Evolutionary conservation across 306 rosid genomes (phyloP), one percentile per base, ranked within the genome.

Genomic region (Corylus avellana): DNA sequence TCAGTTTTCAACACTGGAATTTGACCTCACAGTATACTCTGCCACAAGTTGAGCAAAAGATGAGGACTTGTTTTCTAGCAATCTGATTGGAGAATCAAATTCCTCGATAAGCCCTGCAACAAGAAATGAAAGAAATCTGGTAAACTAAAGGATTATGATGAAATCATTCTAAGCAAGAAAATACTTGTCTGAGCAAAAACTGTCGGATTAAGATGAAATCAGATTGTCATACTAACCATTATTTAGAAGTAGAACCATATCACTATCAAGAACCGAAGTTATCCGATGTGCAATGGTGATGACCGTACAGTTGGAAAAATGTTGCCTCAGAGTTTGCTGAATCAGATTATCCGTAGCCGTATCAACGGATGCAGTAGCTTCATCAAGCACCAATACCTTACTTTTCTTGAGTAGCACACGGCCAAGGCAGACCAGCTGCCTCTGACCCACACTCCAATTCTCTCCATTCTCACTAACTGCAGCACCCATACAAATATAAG

Each of bases 361-460:
- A 77, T 94, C 98, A 13, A 92, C 97, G 0, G 97, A 94, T 1
- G 97, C 97, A 14, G 97, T 94, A 64, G 97, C 98, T 85, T 89
- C 98, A 32, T 94, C 98, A 62, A 94, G 98, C 78, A 94, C 94
- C 78, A 92, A 81, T 22, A 92, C 90, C 82, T 88, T 91, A 77
- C 93, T 94, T 75, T 85, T 94, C 92, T 89, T 92, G 12, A 94
- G 94, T 1, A 94, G 80, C 56, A 91, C 97, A 48, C 97, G 88
- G 4, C 98, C 97, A 22, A 91, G 92, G 91, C 97, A 92, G 14
- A 94, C 97, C 77, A 92, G 82, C 61, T 94, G 94, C 88, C 97
- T 92, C 89, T 92, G 97, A 67, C 97, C 98, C 97, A 94, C 88
- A 76, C 98, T 92, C 98, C 98, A 94, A 59, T 94, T 94, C 79